A percentile compares a stretch with the other conserved stretches of the same genome.
phyloP scores from a whole-genome alignment of 2,329 filamentous ascomycete genomes.

The Lasiodiplodia gonubiensis region DNA sequence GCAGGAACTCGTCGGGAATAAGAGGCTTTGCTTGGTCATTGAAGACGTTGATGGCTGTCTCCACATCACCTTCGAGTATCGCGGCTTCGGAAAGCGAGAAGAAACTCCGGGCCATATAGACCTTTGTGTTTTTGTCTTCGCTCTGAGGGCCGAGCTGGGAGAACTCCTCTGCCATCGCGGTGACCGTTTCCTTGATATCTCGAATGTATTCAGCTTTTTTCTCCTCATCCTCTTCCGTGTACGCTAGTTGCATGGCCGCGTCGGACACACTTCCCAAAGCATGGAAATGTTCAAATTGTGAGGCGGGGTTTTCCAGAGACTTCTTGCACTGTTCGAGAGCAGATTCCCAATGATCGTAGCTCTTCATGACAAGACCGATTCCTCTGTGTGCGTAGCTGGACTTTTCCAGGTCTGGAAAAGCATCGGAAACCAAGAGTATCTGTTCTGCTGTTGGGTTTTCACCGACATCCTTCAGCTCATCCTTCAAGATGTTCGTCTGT shows the following conservation, averaged over 20 bases:
- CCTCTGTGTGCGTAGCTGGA: conserved; percentile 1
- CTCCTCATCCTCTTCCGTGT: neutral
- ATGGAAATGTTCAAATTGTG: neutral
- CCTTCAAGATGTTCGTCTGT: neutral
- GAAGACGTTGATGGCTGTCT: conserved; percentile 24
- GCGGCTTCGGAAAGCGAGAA: neutral
- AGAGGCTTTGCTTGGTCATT: conserved; percentile 17
- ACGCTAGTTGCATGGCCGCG: neutral
- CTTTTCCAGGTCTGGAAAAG: conserved; percentile 9
- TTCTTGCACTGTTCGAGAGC: neutral
- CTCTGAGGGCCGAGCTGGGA: neutral
- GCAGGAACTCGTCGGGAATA: neutral
- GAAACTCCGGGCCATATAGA: neutral
- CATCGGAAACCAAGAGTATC: conserved; percentile 4
- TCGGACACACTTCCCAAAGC: neutral
- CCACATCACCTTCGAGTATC: conserved; percentile 3
- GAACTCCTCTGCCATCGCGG: neutral
- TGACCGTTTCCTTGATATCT: neutral
- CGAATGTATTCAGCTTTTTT: neutral
- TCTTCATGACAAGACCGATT: neutral
- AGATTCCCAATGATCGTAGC: neutral
- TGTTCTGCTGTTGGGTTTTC: conserved; percentile 1
- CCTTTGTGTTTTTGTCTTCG: conserved; percentile 5
- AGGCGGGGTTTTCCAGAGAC: neutral
- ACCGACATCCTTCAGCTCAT: neutral